Conservation (phyloP, 768 basidiomycete species). For the Hypholoma sublateritium region DNA sequence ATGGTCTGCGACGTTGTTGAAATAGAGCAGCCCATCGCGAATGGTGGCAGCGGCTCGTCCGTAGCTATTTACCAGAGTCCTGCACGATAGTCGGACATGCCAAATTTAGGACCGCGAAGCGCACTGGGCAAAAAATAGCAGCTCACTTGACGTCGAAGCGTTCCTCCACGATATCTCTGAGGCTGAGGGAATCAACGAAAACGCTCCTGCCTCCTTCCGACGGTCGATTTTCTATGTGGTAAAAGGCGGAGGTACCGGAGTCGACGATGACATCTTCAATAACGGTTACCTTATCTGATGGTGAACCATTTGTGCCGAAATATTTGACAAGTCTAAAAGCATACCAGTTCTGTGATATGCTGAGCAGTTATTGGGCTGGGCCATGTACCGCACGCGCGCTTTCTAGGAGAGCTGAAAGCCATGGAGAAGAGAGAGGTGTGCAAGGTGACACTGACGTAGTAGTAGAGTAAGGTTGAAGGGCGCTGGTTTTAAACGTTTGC, state of each 20-base stretch:
- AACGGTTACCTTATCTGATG: slow-evolving; percentile 26
- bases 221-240: slow-evolving; percentile 59
- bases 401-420: slow-evolving; percentile 3
- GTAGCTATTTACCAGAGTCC: slow-evolving; percentile 64
- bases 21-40: slow-evolving; percentile 47
- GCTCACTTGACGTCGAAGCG: slow-evolving; percentile 45
- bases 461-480: not conserved
- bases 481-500: slow-evolving; percentile 5
- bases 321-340: not conserved
- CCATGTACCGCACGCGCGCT: slow-evolving; percentile 8
- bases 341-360: slow-evolving; percentile 1
- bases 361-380: slow-evolving; percentile 1
- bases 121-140: not conserved
- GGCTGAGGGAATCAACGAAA: slow-evolving; percentile 47
- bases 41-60: slow-evolving; percentile 60
- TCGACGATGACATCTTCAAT: slow-evolving; percentile 50
- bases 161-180: slow-evolving; percentile 47
- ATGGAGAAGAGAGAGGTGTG: not conserved
- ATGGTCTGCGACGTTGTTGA: slow-evolving; percentile 55
- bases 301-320: not conserved
- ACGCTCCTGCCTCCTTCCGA: slow-evolving; percentile 44
- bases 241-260: slow-evolving; percentile 48
- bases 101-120: slow-evolving; percentile 5
- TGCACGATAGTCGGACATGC: slow-evolving; percentile 4
- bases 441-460: slow-evolving; percentile 5